phyloP scores from a whole-genome alignment of 1,284 basidiomycete species.

The Fomes fomentarius region DNA sequence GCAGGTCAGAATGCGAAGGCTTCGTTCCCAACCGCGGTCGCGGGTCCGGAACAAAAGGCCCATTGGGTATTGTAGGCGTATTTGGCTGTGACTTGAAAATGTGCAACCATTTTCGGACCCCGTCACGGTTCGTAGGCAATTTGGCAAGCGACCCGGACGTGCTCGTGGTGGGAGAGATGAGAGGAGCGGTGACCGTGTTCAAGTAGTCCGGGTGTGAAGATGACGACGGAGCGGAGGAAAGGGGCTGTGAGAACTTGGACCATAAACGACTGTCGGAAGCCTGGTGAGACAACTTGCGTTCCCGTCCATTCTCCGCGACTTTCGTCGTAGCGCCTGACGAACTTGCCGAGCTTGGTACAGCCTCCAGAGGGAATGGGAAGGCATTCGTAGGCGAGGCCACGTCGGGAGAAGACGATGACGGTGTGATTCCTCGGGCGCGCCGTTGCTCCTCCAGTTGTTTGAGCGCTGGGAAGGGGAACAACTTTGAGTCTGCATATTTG shows the following conservation, averaged over 20 bases:
- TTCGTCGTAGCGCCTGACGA: constrained; percentile 58
- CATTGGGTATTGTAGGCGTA: constrained; percentile 41
- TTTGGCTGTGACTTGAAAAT: constrained; percentile 48
- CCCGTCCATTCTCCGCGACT: constrained; percentile 52
- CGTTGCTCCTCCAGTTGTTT: constrained; percentile 75
- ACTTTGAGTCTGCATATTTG: constrained; percentile 76
- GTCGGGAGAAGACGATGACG: constrained; percentile 68
- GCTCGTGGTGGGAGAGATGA: constrained; percentile 42
- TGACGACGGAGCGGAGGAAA: constrained; percentile 47
- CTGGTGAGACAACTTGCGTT: constrained; percentile 68
- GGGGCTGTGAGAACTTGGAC: constrained; percentile 51
- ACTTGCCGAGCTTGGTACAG: constrained; percentile 43
- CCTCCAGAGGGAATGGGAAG: constrained; percentile 41
- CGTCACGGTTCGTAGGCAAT: constrained; percentile 72
- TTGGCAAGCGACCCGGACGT: constrained; percentile 46
- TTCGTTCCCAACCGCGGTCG: constrained; percentile 49
- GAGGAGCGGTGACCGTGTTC: constrained; percentile 32
- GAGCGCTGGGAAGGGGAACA: constrained; percentile 90
- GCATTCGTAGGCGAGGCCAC: constrained; percentile 50
- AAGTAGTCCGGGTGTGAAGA: constrained; percentile 55
- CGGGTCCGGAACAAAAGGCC: constrained; percentile 35
- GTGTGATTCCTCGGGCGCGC: constrained; percentile 52
- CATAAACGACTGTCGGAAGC: constrained; percentile 66
- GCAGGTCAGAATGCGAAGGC: constrained; percentile 64
- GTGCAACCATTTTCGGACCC: constrained; percentile 77